Evolutionary conservation across 1,284 basidiomycete genomes (phyloP).

Genomic region (Leccinum huronense): DNA sequence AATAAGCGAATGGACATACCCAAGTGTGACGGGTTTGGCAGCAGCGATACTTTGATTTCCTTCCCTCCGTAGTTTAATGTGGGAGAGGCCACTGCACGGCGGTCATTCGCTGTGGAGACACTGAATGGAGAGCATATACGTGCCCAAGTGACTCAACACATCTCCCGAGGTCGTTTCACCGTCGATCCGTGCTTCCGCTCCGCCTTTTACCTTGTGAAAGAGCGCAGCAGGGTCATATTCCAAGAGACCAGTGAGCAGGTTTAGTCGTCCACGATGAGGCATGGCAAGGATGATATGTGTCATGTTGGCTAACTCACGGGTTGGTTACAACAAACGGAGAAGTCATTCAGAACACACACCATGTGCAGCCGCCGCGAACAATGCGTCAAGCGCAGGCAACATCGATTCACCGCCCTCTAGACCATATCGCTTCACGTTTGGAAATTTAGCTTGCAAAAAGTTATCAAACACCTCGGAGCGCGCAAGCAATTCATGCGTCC

Average conservation of each 20-base stretch:
- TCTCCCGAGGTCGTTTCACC: slow-evolving; percentile 75
- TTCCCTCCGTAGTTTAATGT: slow-evolving; percentile 52
- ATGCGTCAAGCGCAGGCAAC: slow-evolving; percentile 77
- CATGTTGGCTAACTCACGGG: slow-evolving; percentile 52
- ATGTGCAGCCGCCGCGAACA: slow-evolving; percentile 67
- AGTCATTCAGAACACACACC: slow-evolving; percentile 40
- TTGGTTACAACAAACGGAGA: slow-evolving; percentile 2
- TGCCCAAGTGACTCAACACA: slow-evolving; percentile 81
- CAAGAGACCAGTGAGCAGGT: slow-evolving; percentile 79
- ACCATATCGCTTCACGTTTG: slow-evolving; percentile 81
- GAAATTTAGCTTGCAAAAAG: slow-evolving; percentile 80
- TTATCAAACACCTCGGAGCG: slow-evolving; percentile 80
- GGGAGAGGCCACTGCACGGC: slow-evolving; percentile 55
- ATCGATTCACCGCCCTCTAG: slow-evolving; percentile 90
- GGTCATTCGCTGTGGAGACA: not conserved
- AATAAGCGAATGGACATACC: slow-evolving; percentile 42
- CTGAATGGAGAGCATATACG: slow-evolving; percentile 18
- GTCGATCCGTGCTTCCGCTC: slow-evolving; percentile 63
- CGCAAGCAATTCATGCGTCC: slow-evolving; percentile 68
- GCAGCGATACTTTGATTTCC: slow-evolving; percentile 66
- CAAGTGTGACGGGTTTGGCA: slow-evolving; percentile 88
- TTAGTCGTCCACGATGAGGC: slow-evolving; percentile 87
- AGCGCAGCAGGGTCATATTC: slow-evolving; percentile 64
- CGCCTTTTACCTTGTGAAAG: slow-evolving; percentile 85
- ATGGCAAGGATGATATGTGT: slow-evolving; percentile 74